phyloP scores from a whole-genome alignment of 2,329 filamentous ascomycete species.

The Clarireedia paspali region DNA sequence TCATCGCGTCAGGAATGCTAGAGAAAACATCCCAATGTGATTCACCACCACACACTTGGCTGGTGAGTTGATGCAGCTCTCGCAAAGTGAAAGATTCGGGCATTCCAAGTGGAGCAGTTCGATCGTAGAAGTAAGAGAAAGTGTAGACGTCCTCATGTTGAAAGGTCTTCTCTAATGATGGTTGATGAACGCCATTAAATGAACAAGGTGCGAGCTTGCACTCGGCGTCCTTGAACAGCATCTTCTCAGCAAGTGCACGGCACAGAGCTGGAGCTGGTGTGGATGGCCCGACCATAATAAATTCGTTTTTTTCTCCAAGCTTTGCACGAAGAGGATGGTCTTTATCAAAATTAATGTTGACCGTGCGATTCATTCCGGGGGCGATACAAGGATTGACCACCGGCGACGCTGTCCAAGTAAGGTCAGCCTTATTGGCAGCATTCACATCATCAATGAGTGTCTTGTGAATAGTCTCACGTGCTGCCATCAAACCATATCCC shows the following conservation, averaged over 20 bases:
- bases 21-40: constrained; percentile 73
- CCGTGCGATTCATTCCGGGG: constrained; percentile 66
- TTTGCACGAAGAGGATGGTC: constrained; percentile 47
- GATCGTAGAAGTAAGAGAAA: constrained; percentile 97
- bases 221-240: constrained; percentile 75
- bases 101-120: constrained; percentile 89
- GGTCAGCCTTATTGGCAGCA: constrained; percentile 50
- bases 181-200: constrained; percentile 96
- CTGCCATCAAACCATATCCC: constrained; percentile 93
- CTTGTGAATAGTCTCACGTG: constrained; percentile 77
- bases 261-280: constrained; percentile 76
- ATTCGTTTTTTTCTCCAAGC: constrained; percentile 48
- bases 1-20: constrained; percentile 66
- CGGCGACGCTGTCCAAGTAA: constrained; percentile 61
- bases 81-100: constrained; percentile 92
- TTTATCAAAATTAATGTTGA: constrained; percentile 64
- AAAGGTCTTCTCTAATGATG: constrained; percentile 86
- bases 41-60: constrained; percentile 76
- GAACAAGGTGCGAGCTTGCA: constrained; percentile 89
- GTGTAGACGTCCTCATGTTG: constrained; percentile 87
- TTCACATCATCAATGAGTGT: constrained; percentile 65
- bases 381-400: constrained; percentile 81
- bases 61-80: constrained; percentile 80
- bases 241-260: constrained; percentile 82
- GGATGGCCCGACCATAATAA: constrained; percentile 83